Conservation (phyloP, 2,329 filamentous ascomycete genomes). For the Paraphaeosphaeria sporulosa region DNA sequence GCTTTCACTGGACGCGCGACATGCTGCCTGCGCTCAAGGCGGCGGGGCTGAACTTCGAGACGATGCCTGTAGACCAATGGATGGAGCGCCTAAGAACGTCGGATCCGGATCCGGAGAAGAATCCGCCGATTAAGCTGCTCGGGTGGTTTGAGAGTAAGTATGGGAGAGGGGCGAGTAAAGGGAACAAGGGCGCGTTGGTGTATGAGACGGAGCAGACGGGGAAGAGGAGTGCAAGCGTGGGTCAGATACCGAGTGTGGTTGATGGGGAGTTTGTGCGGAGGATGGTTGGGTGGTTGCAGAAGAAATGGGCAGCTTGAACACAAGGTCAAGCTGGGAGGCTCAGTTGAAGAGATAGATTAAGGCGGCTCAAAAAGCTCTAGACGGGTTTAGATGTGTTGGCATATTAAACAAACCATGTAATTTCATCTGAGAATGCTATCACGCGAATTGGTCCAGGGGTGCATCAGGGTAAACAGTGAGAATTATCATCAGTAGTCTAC, state of each 20-base stretch:
- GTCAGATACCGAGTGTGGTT: constrained; percentile 22
- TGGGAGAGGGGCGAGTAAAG: constrained; percentile 17
- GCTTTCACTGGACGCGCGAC: constrained; percentile 62
- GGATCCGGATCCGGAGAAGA: constrained; percentile 29
- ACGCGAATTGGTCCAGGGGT: too few species aligned
- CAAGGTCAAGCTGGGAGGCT: too few species aligned
- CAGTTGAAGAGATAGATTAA: too few species aligned
- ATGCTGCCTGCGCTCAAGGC: constrained; percentile 59
- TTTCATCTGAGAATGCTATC: too few species aligned
- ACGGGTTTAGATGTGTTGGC: too few species aligned
- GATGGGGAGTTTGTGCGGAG: constrained; percentile 23
- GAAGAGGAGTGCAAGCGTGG: constrained; percentile 23
- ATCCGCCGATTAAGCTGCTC: constrained; percentile 40
- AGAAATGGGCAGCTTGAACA: too few species aligned
- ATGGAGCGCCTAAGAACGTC: constrained; percentile 33
- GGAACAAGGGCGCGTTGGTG: constrained; percentile 22
- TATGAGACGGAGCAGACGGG: constrained; percentile 26
- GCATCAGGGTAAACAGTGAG: too few species aligned
- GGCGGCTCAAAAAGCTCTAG: too few species aligned
- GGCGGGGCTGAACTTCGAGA: constrained; percentile 49
- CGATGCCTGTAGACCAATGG: constrained; percentile 32
- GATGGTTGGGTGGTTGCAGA: constrained; percentile 24
- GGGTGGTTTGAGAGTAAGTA: constrained; percentile 42
- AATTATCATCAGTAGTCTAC: neutral
- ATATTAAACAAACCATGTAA: too few species aligned